Conservation (phyloP, 768 basidiomycete genomes). For the Tricholoma hemisulphureum region DNA sequence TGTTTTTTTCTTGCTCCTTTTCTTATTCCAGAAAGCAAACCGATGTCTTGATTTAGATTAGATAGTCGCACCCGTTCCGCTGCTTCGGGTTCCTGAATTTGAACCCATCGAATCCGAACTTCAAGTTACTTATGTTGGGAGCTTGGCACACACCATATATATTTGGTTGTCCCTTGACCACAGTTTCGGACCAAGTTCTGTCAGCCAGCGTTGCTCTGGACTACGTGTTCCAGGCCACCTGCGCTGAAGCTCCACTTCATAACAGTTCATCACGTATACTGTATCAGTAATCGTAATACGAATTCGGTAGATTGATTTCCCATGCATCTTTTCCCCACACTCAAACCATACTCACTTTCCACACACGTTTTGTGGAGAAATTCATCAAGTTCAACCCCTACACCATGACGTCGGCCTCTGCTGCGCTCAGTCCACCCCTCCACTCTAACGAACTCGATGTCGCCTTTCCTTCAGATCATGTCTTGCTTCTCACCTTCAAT, state of each 20-base stretch:
- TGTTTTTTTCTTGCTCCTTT: slow-evolving; percentile 19
- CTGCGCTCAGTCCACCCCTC: slow-evolving; percentile 17
- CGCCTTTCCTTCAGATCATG: slow-evolving; percentile 38
- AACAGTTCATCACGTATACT: too few relatives aligned
- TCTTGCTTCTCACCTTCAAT: slow-evolving; percentile 50
- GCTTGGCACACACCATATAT: background rate
- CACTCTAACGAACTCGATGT: slow-evolving; percentile 39
- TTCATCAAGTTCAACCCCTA: background rate
- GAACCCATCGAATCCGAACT: background rate
- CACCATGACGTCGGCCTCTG: slow-evolving; percentile 18
- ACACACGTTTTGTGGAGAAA: slow-evolving; percentile 2
- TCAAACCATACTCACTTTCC: background rate
- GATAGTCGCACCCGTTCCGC: slow-evolving; percentile 14
- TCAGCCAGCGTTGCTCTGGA: background rate
- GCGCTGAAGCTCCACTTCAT: too few relatives aligned
- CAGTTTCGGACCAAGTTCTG: too few relatives aligned
- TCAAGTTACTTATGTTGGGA: too few relatives aligned
- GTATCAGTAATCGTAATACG: too few relatives aligned
- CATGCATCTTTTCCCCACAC: background rate
- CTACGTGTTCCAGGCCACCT: slow-evolving; percentile 3
- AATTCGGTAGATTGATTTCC: background rate
- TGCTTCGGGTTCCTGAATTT: slow-evolving; percentile 17
- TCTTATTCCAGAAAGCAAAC: slow-evolving; percentile 11
- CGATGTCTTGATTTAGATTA: slow-evolving; percentile 9
- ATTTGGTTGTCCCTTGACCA: too few relatives aligned